Evolutionary conservation across 129 eudicot species (phyloP).

Genomic region (Lonicera japonica): DNA sequence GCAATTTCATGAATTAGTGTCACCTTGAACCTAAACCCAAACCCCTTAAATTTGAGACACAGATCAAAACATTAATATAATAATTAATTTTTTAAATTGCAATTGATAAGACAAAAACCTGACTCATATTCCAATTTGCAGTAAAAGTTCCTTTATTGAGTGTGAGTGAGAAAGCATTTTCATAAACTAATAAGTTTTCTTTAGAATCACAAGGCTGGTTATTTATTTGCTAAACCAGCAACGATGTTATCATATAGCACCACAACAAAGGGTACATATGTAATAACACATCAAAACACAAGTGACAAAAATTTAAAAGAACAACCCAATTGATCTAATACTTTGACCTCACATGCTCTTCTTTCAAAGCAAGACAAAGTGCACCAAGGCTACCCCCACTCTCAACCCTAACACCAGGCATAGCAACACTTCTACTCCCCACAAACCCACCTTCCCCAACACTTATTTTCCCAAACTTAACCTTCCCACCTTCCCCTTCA

Average conservation of each 20-base stretch:
- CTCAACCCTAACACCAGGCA: conserved; percentile 79
- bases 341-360: conserved; percentile 52
- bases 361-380: conserved; percentile 70
- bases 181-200: neutral
- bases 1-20: too few species aligned
- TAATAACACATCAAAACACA: neutral
- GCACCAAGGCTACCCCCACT: conserved; percentile 59
- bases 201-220: neutral
- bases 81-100: too few species aligned
- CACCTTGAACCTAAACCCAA: too few species aligned
- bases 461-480: conserved; percentile 71
- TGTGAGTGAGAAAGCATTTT: neutral
- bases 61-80: too few species aligned
- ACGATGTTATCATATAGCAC: neutral
- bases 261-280: neutral
- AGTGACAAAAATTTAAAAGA: neutral
- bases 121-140: too few species aligned
- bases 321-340: conserved; percentile 5
- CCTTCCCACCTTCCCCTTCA: conserved; percentile 87
- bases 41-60: too few species aligned
- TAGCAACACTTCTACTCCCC: conserved; percentile 70
- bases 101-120: too few species aligned
- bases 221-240: conserved; percentile 17
- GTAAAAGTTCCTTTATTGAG: too few species aligned
- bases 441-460: conserved; percentile 77